Conservation (phyloP, 2,329 filamentous ascomycete species). For the Botrytis pseudocinerea region DNA sequence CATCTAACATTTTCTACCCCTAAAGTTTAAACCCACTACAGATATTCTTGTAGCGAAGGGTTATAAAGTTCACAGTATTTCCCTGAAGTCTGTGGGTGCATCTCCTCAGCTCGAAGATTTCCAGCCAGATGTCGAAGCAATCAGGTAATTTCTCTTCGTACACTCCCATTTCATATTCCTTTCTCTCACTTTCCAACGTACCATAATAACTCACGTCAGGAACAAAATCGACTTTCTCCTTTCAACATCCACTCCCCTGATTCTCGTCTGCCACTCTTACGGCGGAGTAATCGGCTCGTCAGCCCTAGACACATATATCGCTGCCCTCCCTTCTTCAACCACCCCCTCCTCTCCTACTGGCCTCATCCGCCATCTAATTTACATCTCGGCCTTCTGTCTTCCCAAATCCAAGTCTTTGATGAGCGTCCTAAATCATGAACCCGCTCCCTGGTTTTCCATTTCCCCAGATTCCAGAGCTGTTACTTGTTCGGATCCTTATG, state of each 20-base stretch:
- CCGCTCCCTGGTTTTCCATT: slow-evolving; percentile 28
- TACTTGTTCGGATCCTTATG: slow-evolving; percentile 26
- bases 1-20: not conserved
- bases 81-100: slow-evolving; percentile 30
- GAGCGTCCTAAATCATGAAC: slow-evolving; percentile 21
- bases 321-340: not conserved
- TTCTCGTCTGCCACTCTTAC: slow-evolving; percentile 46
- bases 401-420: slow-evolving; percentile 29
- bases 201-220: not conserved
- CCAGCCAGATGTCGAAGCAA: slow-evolving; percentile 43
- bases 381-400: slow-evolving; percentile 28
- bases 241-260: slow-evolving; percentile 43
- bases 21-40: slow-evolving; percentile 9
- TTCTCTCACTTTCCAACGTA: not conserved
- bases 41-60: slow-evolving; percentile 26
- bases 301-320: slow-evolving; percentile 39
- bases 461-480: slow-evolving; percentile 22
- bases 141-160: slow-evolving; percentile 33
- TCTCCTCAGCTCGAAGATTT: slow-evolving; percentile 29
- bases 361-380: slow-evolving; percentile 6
- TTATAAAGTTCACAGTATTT: slow-evolving; percentile 30
- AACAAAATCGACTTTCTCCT: slow-evolving; percentile 39
- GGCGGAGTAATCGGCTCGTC: slow-evolving; percentile 43
- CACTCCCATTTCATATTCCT: not conserved
- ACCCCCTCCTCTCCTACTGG: not conserved